Conservation (phyloP, 768 basidiomycete species). For the Kwoniella dejecticola region DNA sequence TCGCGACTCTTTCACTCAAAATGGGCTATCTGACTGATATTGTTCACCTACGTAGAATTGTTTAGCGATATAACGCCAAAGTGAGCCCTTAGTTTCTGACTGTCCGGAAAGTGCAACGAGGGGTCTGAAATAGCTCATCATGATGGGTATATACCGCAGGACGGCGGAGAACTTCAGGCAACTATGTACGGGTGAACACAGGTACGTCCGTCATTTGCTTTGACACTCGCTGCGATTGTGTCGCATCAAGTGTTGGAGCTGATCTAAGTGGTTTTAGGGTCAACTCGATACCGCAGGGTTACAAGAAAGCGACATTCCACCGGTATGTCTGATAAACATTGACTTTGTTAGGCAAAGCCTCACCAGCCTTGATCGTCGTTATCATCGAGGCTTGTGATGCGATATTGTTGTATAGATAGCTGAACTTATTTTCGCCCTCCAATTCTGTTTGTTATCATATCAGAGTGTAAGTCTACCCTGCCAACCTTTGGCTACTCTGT, state of each 20-base stretch:
- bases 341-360: too few species aligned
- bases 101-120: background rate
- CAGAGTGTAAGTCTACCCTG: constrained; percentile 16
- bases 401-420: too few species aligned
- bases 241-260: too few species aligned
- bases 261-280: constrained; percentile 59
- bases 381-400: too few species aligned
- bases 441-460: too few species aligned
- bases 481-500: too few species aligned
- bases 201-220: constrained; percentile 65
- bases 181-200: constrained; percentile 93
- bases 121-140: background rate
- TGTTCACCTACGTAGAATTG: constrained; percentile 59
- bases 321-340: too few species aligned
- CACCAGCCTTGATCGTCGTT: too few species aligned
- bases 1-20: background rate
- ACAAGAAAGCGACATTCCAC: constrained; percentile 88
- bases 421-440: too few species aligned
- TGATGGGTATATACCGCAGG: constrained; percentile 57
- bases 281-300: constrained; percentile 83
- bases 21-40: background rate
- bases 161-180: constrained; percentile 98
- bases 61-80: constrained; percentile 95
- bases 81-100: constrained; percentile 58
- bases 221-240: too few species aligned